A percentile compares a stretch with the other conserved stretches of the same genome.
phyloP scores from a whole-genome alignment of 805 yeast species.

The Cyberlindnera sargentensis region DNA sequence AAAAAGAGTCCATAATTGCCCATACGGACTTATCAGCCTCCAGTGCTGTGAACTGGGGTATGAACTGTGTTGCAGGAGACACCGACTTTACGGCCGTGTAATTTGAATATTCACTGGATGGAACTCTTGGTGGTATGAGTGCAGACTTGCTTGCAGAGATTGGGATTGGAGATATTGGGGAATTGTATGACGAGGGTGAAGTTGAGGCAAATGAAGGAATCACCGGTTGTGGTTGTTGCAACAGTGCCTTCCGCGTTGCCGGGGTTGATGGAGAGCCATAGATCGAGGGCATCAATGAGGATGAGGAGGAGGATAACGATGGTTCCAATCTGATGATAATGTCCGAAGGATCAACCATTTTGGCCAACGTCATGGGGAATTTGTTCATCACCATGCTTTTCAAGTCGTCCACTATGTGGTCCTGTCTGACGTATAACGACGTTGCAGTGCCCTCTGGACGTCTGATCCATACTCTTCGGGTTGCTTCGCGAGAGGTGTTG shows the following conservation, averaged over 20 bases:
- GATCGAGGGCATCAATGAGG: background rate
- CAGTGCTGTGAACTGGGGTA: conserved; percentile 15
- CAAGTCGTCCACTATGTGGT: conserved; percentile 76
- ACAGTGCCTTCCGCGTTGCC: conserved; percentile 1
- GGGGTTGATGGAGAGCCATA: too few relatives aligned
- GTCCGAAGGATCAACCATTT: conserved; percentile 65
- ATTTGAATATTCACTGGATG: conserved; percentile 6
- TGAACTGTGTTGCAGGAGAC: conserved; percentile 12
- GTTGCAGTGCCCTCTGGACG: conserved; percentile 55
- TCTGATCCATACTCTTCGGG: conserved; percentile 49
- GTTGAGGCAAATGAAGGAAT: background rate
- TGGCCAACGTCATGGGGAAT: conserved; percentile 60
- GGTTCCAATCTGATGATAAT: conserved; percentile 29
- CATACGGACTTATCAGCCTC: conserved; percentile 61
- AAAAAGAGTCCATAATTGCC: conserved; percentile 49
- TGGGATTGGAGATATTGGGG: conserved; percentile 23
- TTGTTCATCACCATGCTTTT: conserved; percentile 57
- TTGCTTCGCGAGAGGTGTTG: conserved; percentile 10
- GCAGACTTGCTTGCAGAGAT: conserved; percentile 16
- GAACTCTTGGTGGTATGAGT: conserved; percentile 9
- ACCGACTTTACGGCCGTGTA: conserved; percentile 3
- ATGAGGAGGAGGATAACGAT: background rate
- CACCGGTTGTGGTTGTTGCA: too few relatives aligned
- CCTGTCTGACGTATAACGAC: conserved; percentile 50
- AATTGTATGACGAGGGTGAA: conserved; percentile 5